phyloP scores from a whole-genome alignment of 805 yeast genomes.

The Maudiozyma pseudohumilis region DNA sequence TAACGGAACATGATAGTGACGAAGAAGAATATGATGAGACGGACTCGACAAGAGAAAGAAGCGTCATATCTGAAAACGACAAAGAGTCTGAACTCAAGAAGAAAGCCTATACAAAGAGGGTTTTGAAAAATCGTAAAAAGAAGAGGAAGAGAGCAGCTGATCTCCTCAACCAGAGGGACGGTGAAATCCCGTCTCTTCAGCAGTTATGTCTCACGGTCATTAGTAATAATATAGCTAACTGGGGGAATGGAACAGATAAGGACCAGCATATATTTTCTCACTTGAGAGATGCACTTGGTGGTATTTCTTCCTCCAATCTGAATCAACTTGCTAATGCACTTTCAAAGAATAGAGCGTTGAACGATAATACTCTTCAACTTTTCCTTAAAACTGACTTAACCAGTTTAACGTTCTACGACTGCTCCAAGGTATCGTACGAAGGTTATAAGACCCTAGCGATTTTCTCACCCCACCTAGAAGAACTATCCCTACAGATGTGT shows the following conservation, averaged over 20 bases:
- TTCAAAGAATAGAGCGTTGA: constrained; percentile 71
- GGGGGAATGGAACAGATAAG: constrained; percentile 15
- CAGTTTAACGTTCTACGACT: constrained; percentile 77
- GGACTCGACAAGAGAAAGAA: neutral
- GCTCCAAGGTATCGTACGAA: constrained; percentile 64
- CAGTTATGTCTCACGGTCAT: constrained; percentile 67
- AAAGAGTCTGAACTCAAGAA: constrained; percentile 16
- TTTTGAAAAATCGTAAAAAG: constrained; percentile 53
- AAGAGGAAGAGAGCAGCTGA: constrained; percentile 80
- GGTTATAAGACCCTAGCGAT: constrained; percentile 64
- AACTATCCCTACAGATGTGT: constrained; percentile 75
- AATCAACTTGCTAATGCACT: constrained; percentile 65
- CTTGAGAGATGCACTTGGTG: constrained; percentile 66
- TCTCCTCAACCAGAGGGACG: constrained; percentile 59
- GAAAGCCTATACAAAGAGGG: constrained; percentile 36
- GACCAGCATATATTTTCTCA: constrained; percentile 12
- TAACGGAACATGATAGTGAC: constrained; percentile 24
- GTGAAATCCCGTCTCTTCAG: constrained; percentile 60
- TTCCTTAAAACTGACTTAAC: constrained; percentile 55
- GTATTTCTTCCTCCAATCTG: constrained; percentile 66
- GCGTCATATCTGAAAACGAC: neutral
- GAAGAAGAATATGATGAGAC: constrained; percentile 20
- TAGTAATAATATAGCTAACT: constrained; percentile 34
- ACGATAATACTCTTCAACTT: constrained; percentile 59
- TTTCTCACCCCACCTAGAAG: constrained; percentile 62